phyloP scores from a whole-genome alignment of 129 eudicot genomes.

The Lactuca sativa region DNA sequence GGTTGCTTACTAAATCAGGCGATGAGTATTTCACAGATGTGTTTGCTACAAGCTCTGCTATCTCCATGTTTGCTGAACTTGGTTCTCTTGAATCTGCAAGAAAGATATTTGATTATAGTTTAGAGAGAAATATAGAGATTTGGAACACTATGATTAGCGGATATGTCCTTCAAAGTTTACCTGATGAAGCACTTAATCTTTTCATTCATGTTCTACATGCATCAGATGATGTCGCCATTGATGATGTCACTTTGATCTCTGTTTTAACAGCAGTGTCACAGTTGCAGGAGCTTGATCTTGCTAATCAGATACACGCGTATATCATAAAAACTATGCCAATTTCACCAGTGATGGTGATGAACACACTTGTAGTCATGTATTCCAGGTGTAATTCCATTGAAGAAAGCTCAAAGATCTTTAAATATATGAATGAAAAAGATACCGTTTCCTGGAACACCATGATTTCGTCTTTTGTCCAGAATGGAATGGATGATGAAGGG shows the following conservation, averaged over 20 bases:
- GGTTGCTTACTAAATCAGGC: slow-evolving; percentile 64
- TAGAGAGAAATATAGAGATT: slow-evolving; percentile 70
- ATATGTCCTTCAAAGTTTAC: slow-evolving; percentile 58
- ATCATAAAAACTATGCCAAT: slow-evolving; percentile 43
- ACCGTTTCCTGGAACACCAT: slow-evolving; percentile 83
- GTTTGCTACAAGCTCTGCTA: slow-evolving; percentile 68
- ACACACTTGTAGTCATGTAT: slow-evolving; percentile 73
- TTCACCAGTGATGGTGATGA: slow-evolving; percentile 43
- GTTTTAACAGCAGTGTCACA: slow-evolving; percentile 80
- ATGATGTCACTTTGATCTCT: slow-evolving; percentile 67
- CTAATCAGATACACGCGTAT: slow-evolving; percentile 64
- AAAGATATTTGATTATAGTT: slow-evolving; percentile 60
- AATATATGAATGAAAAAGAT: slow-evolving; percentile 70
- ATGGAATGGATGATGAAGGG: slow-evolving; percentile 69
- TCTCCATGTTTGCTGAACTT: slow-evolving; percentile 74
- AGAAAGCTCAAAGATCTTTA: slow-evolving; percentile 54
- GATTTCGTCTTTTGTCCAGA: slow-evolving; percentile 76
- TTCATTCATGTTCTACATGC: slow-evolving; percentile 51
- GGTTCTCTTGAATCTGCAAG: slow-evolving; percentile 56
- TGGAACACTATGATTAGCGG: slow-evolving; percentile 96
- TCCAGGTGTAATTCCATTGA: slow-evolving; percentile 63
- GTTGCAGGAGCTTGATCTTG: slow-evolving; percentile 59
- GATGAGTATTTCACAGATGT: slow-evolving; percentile 50
- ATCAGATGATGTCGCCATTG: slow-evolving; percentile 36
- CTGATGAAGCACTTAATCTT: slow-evolving; percentile 61